These are phyloP conservation scores for Beauveria bassiana DNA, from an alignment of 2,329 filamentous ascomycete species.

Conservation along the genomic window DNA sequence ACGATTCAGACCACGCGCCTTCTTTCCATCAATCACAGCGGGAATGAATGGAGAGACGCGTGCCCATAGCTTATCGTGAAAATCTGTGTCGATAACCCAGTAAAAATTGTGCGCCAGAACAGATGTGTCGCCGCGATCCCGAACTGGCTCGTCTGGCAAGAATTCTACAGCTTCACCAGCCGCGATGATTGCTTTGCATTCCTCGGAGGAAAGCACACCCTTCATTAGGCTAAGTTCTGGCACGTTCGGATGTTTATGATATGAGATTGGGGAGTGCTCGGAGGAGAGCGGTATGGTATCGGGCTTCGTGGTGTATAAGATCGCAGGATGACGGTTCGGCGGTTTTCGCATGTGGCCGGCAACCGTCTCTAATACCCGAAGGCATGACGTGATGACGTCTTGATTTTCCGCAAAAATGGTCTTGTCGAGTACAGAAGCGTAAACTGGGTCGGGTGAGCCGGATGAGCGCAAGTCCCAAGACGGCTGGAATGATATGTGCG, in stretches of 20 bases:
- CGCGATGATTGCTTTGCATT: conserved; percentile 60
- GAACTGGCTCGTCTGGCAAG: conserved; percentile 58
- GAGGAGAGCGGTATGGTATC: conserved; percentile 46
- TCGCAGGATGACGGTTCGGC: conserved; percentile 58
- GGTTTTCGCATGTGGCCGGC: conserved; percentile 55
- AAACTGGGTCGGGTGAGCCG: conserved; percentile 36
- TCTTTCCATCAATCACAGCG: conserved; percentile 42
- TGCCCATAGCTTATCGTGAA: conserved; percentile 56
- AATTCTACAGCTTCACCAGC: conserved; percentile 59
- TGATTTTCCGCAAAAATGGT: conserved; percentile 40
- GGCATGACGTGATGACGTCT: conserved; percentile 28
- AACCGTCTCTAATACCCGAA: conserved; percentile 55
- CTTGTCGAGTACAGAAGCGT: conserved; percentile 51
- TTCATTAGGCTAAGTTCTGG: conserved; percentile 53
- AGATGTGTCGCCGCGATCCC: conserved; percentile 56
- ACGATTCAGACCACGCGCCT: conserved; percentile 57
- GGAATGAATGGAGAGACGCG: conserved; percentile 54
- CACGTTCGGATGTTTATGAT: conserved; percentile 53
- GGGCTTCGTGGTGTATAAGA: conserved; percentile 54
- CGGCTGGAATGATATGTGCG: conserved; percentile 49
- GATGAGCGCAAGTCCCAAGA: conserved; percentile 51
- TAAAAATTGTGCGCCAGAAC: conserved; percentile 67
- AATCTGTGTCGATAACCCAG: conserved; percentile 58
- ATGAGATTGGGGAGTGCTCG: conserved; percentile 37
- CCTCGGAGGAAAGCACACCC: conserved; percentile 50